phyloP scores from a whole-genome alignment of 139 green algal genomes.

The Marvania coccoides region DNA sequence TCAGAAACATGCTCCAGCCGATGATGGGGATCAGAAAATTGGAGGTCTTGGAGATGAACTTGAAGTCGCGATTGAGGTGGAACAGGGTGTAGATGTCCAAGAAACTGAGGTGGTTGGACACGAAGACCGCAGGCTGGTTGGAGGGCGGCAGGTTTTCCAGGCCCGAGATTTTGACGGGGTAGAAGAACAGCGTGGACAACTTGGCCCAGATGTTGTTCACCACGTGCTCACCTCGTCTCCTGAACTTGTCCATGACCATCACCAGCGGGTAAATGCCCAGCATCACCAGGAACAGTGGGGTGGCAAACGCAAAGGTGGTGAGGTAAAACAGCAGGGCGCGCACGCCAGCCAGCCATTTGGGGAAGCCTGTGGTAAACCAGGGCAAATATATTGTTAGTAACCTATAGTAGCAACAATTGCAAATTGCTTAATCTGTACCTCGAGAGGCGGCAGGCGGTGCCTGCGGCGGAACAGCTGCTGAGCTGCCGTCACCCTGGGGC shows the following conservation, averaged over 20 bases:
- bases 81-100: conserved; percentile 93
- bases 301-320: conserved; percentile 63
- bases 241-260: conserved; percentile 68
- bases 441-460: not conserved
- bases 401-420: not conserved
- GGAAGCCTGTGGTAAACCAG: conserved; percentile 8
- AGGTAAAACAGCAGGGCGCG: conserved; percentile 67
- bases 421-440: not conserved
- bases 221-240: conserved; percentile 64
- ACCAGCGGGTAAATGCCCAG: conserved; percentile 65
- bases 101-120: conserved; percentile 96
- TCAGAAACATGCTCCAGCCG: conserved; percentile 98
- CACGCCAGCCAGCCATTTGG: conserved; percentile 19
- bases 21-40: conserved; percentile 98
- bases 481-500: not conserved
- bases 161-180: conserved; percentile 70
- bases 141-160: conserved; percentile 76
- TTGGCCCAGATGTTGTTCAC: conserved; percentile 95
- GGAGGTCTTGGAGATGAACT: conserved; percentile 96
- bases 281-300: conserved; percentile 86
- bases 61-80: conserved; percentile 82
- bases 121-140: conserved; percentile 80
- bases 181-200: conserved; percentile 72
- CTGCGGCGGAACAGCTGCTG: too few relatives aligned
- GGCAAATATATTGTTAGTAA: not conserved